Evolutionary conservation across 106 monocot species (phyloP).

Genomic region (Acanthochlamys bracteata): DNA sequence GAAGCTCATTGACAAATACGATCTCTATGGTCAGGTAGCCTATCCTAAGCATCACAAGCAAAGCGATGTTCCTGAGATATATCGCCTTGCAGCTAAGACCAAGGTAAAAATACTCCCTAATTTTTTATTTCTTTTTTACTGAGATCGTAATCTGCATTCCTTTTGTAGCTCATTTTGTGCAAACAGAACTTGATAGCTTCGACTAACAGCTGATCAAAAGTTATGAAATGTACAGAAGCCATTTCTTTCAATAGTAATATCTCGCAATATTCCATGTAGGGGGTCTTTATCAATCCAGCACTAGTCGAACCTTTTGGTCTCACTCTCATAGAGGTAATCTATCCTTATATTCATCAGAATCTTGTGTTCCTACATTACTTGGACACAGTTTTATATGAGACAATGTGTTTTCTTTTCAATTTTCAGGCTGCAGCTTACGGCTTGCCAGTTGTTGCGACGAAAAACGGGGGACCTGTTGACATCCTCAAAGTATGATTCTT

Average conservation of each 20-base stretch:
- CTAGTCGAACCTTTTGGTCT: conserved; percentile 83
- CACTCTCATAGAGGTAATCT: conserved; percentile 59
- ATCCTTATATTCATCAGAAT: neutral
- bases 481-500: conserved; percentile 39
- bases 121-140: too few relatives aligned
- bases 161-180: too few relatives aligned
- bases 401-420: conserved; percentile 3
- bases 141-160: too few relatives aligned
- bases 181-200: too few relatives aligned
- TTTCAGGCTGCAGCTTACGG: conserved; percentile 71
- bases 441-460: conserved; percentile 67
- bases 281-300: conserved; percentile 79
- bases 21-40: conserved; percentile 71
- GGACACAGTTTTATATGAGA: too few relatives aligned
- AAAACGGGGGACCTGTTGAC: conserved; percentile 78
- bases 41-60: conserved; percentile 81
- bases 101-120: conserved; percentile 29
- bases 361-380: too few relatives aligned
- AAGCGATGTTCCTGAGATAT: conserved; percentile 62
- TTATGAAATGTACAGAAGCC: too few relatives aligned
- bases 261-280: conserved; percentile 19
- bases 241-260: too few relatives aligned
- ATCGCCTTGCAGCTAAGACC: conserved; percentile 64
- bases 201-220: too few relatives aligned
- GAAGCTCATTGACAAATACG: conserved; percentile 66